Evolutionary conservation across 1,284 basidiomycete species (phyloP), one percentile per base, ranked within the genome.

Genomic region (Ceratobasidium sp.): DNA sequence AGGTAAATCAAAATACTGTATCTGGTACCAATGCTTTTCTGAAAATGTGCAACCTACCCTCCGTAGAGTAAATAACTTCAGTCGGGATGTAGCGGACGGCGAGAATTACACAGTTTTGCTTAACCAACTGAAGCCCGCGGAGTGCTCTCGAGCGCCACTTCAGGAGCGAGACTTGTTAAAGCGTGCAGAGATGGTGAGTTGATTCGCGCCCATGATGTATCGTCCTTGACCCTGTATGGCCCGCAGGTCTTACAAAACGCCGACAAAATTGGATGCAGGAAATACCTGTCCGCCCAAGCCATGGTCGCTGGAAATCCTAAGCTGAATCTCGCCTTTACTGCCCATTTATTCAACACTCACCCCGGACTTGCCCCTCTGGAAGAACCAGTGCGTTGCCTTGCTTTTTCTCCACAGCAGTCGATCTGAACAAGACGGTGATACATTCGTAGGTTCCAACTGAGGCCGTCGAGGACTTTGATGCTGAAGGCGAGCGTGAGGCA

Each of bases 341-440:
- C 98, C 66, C 97, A 98, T 86, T 90, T 99, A 75, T 99, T 99
- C 91, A 99, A 99, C 89, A 99, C 96, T 1, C 94, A 95, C 87
- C 97, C 97, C 0, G 95, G 96, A 0, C 92, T 97, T 42, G 97
- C 91, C 81, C 97, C 97, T 2, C 90, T 99, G 61, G 96, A 98
- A 83, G 96, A 97, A 84, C 92, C 87, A 23, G 88, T 75, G 28
- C 6, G 72, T 75, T 9, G 18, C 13, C 26, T 53, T 33, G 23
- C 23, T 9, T n/a, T 13, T 23, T 18, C 3, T 9, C 20, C 61
- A 44, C 39, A 44, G 20, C 13, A 20, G 26, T n/a, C n/a, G n/a
- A n/a, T n/a, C n/a, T n/a, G n/a, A 64, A 18, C 40, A 12, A 64
- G 15, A 10, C 44, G 9, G n/a, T 64, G 23, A n/a, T n/a, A 40